Conservation (phyloP, 2,329 filamentous ascomycete species). For the Colletotrichum neosansevieriae region DNA sequence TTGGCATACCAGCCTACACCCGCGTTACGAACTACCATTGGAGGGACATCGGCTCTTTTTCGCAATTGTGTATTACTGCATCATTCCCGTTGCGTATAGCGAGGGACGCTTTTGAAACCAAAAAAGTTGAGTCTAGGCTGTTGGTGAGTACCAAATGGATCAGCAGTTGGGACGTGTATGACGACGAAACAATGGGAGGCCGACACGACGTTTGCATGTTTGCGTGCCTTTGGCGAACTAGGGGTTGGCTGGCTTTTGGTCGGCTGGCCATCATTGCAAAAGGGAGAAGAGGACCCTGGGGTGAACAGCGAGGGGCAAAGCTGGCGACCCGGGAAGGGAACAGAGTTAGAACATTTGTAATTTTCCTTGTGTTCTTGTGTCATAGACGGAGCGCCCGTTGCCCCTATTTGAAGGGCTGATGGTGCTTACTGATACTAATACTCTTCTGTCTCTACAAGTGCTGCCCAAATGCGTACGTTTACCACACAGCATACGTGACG, state of each 20-base stretch:
- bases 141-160: conserved; percentile 20
- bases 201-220: conserved; percentile 40
- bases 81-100: conserved; percentile 22
- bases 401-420: conserved; percentile 10
- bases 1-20: conserved; percentile 1
- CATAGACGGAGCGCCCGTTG: conserved; percentile 32
- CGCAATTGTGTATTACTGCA: conserved; percentile 39
- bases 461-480: not conserved
- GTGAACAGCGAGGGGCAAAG: conserved; percentile 11
- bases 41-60: conserved; percentile 29
- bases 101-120: conserved; percentile 32
- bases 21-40: conserved; percentile 14
- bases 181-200: conserved; percentile 39
- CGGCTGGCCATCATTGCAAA: conserved; percentile 38
- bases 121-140: conserved; percentile 31
- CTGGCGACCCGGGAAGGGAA: conserved; percentile 26
- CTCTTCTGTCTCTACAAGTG: conserved; percentile 19
- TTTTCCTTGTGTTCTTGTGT: conserved; percentile 35
- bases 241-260: conserved; percentile 34
- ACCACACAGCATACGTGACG: not conserved
- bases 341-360: conserved; percentile 40
- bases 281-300: conserved; percentile 33
- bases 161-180: conserved; percentile 39
- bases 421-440: conserved; percentile 36
- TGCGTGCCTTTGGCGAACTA: conserved; percentile 40